These are phyloP conservation scores for Akanthomyces dipterigenus DNA, from an alignment of 2,329 filamentous ascomycete genomes.

Conservation along the genomic window DNA sequence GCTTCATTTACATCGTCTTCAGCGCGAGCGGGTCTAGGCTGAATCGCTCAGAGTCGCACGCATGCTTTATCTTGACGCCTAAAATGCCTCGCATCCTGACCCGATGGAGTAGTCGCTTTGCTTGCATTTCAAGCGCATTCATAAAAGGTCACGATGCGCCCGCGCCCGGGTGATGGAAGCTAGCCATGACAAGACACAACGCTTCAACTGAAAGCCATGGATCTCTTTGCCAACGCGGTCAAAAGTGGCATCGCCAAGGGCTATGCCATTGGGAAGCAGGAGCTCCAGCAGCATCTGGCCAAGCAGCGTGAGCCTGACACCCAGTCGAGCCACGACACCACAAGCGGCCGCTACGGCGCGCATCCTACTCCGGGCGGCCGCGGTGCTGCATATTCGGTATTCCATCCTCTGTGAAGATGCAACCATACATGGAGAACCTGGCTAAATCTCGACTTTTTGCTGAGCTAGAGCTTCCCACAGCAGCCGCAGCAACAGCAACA, in stretches of 20 bases:
- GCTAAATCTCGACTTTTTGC: background rate
- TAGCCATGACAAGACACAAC: too few relatives aligned
- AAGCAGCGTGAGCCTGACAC: slow-evolving; percentile 8
- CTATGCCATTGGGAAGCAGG: slow-evolving; percentile 15
- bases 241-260: slow-evolving; percentile 15
- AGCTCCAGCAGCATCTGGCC: slow-evolving; percentile 14
- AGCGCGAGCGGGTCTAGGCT: slow-evolving; percentile 5
- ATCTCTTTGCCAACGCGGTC: slow-evolving; percentile 13
- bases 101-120: background rate
- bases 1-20: background rate
- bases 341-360: background rate
- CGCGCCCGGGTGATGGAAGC: background rate
- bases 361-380: background rate
- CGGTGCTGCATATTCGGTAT: background rate
- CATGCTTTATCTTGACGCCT: background rate
- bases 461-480: background rate
- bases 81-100: background rate
- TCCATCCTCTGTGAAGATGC: too few relatives aligned
- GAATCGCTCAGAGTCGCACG: background rate
- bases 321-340: background rate
- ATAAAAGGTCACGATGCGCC: slow-evolving; percentile 1
- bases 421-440: background rate
- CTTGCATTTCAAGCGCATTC: background rate
- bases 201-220: slow-evolving; percentile 8
- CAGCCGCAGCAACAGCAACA: background rate